Evolutionary conservation across 1,284 basidiomycete genomes (phyloP).

Genomic region (Pterulicium gracile): DNA sequence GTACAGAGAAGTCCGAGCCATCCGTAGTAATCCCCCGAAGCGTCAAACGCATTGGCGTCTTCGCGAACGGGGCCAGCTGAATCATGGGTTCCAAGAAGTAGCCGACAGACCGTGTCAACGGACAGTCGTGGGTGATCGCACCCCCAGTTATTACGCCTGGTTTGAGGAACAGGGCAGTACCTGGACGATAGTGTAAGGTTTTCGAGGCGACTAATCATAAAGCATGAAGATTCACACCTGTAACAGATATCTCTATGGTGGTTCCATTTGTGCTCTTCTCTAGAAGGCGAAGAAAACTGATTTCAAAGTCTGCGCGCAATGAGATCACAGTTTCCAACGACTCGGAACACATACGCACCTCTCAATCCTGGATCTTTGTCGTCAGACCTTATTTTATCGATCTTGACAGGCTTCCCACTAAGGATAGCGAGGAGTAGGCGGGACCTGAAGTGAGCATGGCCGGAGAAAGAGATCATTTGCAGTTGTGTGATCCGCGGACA

Average conservation of each 20-base stretch:
- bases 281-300: constrained; percentile 80
- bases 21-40: constrained; percentile 88
- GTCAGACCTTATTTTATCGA: constrained; percentile 85
- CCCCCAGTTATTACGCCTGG: constrained; percentile 92
- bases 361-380: constrained; percentile 91
- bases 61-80: constrained; percentile 89
- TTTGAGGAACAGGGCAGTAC: constrained; percentile 84
- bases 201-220: too few species aligned
- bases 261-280: constrained; percentile 96
- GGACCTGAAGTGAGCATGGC: constrained; percentile 5
- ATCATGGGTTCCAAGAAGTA: constrained; percentile 92
- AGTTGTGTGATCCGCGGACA: too few species aligned
- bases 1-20: constrained; percentile 77
- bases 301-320: constrained; percentile 70
- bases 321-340: constrained; percentile 1
- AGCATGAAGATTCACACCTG: constrained; percentile 42
- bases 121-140: constrained; percentile 76
- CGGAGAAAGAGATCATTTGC: constrained; percentile 2
- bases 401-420: constrained; percentile 78
- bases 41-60: constrained; percentile 76
- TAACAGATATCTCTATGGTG: constrained; percentile 92
- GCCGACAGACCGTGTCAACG: constrained; percentile 78
- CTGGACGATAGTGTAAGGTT: too few species aligned
- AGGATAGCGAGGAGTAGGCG: constrained; percentile 83
- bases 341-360: constrained; percentile 33